Evolutionary conservation across 2,329 filamentous ascomycete genomes (phyloP).

Genomic region (Hymenoscyphus fructigenus): DNA sequence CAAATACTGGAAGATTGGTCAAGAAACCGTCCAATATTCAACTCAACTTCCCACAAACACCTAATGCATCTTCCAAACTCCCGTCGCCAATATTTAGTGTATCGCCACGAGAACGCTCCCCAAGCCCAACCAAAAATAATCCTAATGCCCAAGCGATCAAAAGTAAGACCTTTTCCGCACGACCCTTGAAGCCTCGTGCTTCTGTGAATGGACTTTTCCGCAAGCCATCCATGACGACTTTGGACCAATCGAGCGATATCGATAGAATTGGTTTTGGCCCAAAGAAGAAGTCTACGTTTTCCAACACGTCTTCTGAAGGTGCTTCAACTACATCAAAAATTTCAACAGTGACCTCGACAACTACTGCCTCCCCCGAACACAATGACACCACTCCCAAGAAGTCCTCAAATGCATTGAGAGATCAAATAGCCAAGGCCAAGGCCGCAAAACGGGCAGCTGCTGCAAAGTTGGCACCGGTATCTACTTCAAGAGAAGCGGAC

Average conservation of each 20-base stretch:
- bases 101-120: conserved; percentile 34
- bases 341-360: conserved; percentile 19
- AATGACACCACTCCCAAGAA: conserved; percentile 51
- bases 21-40: conserved; percentile 38
- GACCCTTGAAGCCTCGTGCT: conserved; percentile 50
- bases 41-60: conserved; percentile 20
- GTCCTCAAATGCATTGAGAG: conserved; percentile 77
- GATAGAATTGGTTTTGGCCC: conserved; percentile 27
- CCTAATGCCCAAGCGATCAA: conserved; percentile 32
- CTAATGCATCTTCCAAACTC: conserved; percentile 31
- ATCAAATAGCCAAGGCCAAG: conserved; percentile 91
- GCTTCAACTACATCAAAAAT: conserved; percentile 25
- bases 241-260: conserved; percentile 36
- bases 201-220: conserved; percentile 54
- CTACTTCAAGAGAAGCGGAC: conserved; percentile 23
- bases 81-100: conserved; percentile 38
- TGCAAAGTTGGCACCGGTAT: conserved; percentile 37
- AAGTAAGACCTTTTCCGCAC: conserved; percentile 48
- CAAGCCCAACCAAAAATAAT: conserved; percentile 35
- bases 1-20: conserved; percentile 38
- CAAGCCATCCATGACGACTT: conserved; percentile 51
- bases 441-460: conserved; percentile 66
- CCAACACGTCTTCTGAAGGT: conserved; percentile 32
- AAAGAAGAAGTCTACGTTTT: conserved; percentile 31
- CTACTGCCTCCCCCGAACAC: conserved; percentile 26